Conservation (phyloP, 495 filamentous ascomycete genomes). For the Pyrenopolyporus hunteri region DNA sequence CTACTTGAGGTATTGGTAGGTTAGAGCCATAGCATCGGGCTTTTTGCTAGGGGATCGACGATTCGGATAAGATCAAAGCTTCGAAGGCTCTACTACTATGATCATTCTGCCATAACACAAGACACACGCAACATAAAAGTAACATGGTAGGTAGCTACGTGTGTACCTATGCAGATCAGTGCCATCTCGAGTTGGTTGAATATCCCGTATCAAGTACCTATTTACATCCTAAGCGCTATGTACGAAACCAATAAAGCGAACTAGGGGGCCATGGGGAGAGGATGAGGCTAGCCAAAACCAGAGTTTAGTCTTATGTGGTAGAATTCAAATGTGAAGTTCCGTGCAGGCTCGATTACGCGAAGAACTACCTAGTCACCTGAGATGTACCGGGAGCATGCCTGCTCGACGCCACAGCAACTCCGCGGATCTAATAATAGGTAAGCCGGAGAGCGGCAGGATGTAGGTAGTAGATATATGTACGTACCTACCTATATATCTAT, state of each 20-base stretch:
- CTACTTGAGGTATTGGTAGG: no score
- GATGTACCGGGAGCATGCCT: not conserved
- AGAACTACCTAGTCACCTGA: not conserved
- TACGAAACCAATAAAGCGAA: not conserved
- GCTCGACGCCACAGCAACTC: not conserved
- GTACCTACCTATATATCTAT: no score
- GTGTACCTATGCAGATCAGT: constrained; percentile 1
- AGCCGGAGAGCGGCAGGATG: not conserved
- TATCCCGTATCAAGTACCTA: no score
- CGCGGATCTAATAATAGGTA: not conserved
- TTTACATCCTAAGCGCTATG: constrained; percentile 4
- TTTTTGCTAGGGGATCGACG: constrained; percentile 27
- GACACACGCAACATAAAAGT: no score
- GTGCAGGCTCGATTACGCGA: not conserved
- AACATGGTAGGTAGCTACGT: no score
- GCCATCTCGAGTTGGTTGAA: not conserved
- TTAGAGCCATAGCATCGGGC: constrained; percentile 27
- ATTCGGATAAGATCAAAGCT: constrained; percentile 18
- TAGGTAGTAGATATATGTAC: no score
- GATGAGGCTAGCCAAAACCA: constrained; percentile 8
- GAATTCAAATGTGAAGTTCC: constrained; percentile 6
- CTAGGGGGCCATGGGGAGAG: not conserved
- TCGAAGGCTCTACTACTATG: not conserved
- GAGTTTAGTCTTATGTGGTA: constrained; percentile 15
- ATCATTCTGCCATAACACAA: no score